Conservation (phyloP, 257 asterid species). For the Schizonepeta tenuifolia region DNA sequence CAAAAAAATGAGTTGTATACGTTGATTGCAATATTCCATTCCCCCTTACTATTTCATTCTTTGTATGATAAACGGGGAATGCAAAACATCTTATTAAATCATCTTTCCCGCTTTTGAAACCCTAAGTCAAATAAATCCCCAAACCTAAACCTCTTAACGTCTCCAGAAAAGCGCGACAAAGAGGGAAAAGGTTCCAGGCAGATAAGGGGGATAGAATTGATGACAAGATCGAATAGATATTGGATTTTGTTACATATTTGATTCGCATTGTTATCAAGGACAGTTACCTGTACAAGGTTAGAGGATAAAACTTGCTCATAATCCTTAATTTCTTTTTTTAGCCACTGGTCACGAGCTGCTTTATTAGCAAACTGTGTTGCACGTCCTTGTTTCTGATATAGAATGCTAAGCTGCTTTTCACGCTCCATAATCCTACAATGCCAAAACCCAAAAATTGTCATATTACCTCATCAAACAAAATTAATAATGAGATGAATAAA, state of each 20-base stretch:
- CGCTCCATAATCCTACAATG: slow-evolving; percentile 87
- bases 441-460: slow-evolving; percentile 23
- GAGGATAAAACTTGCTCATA: slow-evolving; percentile 86
- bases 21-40: no score
- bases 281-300: slow-evolving; percentile 65
- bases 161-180: no score
- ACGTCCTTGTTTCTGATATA: slow-evolving; percentile 99
- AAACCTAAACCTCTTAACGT: no score
- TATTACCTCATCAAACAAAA: slow-evolving; percentile 13
- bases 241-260: neutral
- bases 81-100: no score
- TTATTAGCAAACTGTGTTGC: slow-evolving; percentile 90
- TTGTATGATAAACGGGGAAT: no score
- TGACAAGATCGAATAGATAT: no score
- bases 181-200: no score
- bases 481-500: slow-evolving; percentile 20
- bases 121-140: no score
- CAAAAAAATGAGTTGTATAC: no score
- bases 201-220: no score
- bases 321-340: slow-evolving; percentile 85
- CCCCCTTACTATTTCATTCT: no score
- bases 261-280: slow-evolving; percentile 20
- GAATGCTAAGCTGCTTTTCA: slow-evolving; percentile 97
- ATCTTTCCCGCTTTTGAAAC: no score
- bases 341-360: slow-evolving; percentile 97